Conservation (phyloP, 1,284 basidiomycete genomes). For the Trametes versicolor region DNA sequence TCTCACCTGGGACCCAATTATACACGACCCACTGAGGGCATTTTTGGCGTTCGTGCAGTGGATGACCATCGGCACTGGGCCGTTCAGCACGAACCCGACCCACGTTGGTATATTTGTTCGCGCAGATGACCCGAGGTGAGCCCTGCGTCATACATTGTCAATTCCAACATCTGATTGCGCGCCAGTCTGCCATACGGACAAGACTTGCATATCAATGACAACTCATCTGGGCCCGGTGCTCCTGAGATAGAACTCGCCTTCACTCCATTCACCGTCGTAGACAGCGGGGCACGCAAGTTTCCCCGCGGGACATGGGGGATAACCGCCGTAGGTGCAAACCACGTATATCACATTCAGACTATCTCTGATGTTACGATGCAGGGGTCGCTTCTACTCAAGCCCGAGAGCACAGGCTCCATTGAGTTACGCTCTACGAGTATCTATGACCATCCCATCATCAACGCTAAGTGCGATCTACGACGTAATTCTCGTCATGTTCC, state of each 20-base stretch:
- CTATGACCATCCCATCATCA: slow-evolving; percentile 51
- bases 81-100: slow-evolving; percentile 35
- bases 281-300: slow-evolving; percentile 34
- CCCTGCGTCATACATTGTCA: slow-evolving; percentile 30
- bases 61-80: slow-evolving; percentile 46
- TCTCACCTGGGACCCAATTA: slow-evolving; percentile 46
- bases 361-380: slow-evolving; percentile 32
- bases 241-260: slow-evolving; percentile 51
- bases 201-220: too few species aligned
- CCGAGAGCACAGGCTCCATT: slow-evolving; percentile 47
- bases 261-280: slow-evolving; percentile 42
- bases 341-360: background rate
- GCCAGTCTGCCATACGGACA: too few species aligned
- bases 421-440: slow-evolving; percentile 46
- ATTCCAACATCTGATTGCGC: too few species aligned
- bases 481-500: background rate
- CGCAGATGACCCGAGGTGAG: slow-evolving; percentile 44
- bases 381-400: slow-evolving; percentile 41
- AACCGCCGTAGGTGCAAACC: slow-evolving; percentile 37
- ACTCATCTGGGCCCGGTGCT: slow-evolving; percentile 42
- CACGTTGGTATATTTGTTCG: slow-evolving; percentile 45
- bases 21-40: slow-evolving; percentile 38
- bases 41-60: slow-evolving; percentile 44
- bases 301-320: slow-evolving; percentile 39
- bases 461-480: slow-evolving; percentile 50